Base-by-base conservation (phyloP, 371 early-diverging fungal species). In the Chytridium lagenaria region DNA sequence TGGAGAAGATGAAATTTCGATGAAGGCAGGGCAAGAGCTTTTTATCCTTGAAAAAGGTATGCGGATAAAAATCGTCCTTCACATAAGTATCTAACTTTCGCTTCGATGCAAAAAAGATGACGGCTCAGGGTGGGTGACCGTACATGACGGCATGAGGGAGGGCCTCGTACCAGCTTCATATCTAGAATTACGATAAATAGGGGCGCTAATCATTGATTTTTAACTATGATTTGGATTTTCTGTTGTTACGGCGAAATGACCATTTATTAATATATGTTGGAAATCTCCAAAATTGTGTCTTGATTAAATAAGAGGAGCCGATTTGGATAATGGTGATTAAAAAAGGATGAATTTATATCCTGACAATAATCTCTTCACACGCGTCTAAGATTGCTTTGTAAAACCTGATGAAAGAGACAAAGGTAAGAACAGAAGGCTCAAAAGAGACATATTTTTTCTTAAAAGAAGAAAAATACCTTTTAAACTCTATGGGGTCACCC, bases 401-500 rank as follows among this genome's bases (percentile, higher is more conserved):
- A 36, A 80, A 51, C 33, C 72, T 71, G 68, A 65, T 19, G 74
- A 74, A 1, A n/a, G n/a, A n/a, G n/a, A n/a, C n/a, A n/a, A n/a
- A n/a, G n/a, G n/a, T n/a, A n/a, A n/a, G n/a, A n/a, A n/a, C n/a
- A n/a, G n/a, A n/a, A n/a, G n/a, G n/a, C n/a, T n/a, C n/a, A n/a
- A n/a, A n/a, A n/a, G n/a, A n/a, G n/a, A n/a, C n/a, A n/a, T n/a
- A n/a, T n/a, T n/a, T n/a, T n/a, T n/a, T n/a, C n/a, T n/a, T n/a
- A n/a, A n/a, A n/a, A n/a, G n/a, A 33, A n/a, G 10, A 71, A 19
- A 36, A 26, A 16, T 63, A 73, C 74, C 81, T 33, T 72, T 83
- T 83, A 69, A 80, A 83, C 57, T 83, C 83, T 26, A 83, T 59
- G 16, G 83, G 80, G 69, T 83, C 83, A 15, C 83, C 83, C 80